phyloP scores from a whole-genome alignment of 2,329 filamentous ascomycete species.

The Xylaria digitata region DNA sequence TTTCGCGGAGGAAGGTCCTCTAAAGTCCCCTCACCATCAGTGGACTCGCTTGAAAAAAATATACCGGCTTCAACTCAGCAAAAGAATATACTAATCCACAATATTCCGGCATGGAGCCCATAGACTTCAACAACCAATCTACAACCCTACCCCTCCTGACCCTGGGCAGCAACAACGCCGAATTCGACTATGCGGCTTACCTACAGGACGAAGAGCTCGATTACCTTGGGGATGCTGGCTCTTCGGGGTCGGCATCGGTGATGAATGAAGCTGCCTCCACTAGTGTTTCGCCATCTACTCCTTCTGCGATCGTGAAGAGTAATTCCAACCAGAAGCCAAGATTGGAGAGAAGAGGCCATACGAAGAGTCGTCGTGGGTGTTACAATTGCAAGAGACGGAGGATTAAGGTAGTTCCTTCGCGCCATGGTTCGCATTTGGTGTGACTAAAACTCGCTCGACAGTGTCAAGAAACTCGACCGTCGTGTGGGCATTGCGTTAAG shows the following conservation, averaged over 20 bases:
- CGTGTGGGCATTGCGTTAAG: conserved; percentile 72
- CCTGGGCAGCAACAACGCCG: conserved; percentile 34
- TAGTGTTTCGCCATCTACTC: conserved; percentile 33
- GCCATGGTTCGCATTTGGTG: not conserved
- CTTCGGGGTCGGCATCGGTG: conserved; percentile 37
- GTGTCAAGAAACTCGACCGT: conserved; percentile 74
- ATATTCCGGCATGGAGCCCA: conserved; percentile 38
- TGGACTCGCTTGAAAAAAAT: not conserved
- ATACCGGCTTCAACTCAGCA: conserved; percentile 9
- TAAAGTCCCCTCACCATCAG: not conserved
- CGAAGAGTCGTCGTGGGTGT: conserved; percentile 73
- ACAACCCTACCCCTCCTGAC: conserved; percentile 39
- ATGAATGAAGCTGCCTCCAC: conserved; percentile 32
- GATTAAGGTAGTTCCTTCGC: conserved; percentile 64
- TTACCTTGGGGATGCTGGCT: conserved; percentile 34
- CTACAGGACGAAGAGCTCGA: conserved; percentile 36
- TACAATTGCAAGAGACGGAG: conserved; percentile 75
- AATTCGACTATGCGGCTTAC: conserved; percentile 41
- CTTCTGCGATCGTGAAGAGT: conserved; percentile 29
- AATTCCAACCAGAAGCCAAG: conserved; percentile 52
- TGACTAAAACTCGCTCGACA: conserved; percentile 46
- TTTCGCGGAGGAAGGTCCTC: conserved; percentile 1
- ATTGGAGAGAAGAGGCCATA: conserved; percentile 70
- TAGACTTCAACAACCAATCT: conserved; percentile 33
- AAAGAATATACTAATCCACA: conserved; percentile 11